Conservation (phyloP, 2,329 filamentous ascomycete genomes). For the Phialophora chinensis region DNA sequence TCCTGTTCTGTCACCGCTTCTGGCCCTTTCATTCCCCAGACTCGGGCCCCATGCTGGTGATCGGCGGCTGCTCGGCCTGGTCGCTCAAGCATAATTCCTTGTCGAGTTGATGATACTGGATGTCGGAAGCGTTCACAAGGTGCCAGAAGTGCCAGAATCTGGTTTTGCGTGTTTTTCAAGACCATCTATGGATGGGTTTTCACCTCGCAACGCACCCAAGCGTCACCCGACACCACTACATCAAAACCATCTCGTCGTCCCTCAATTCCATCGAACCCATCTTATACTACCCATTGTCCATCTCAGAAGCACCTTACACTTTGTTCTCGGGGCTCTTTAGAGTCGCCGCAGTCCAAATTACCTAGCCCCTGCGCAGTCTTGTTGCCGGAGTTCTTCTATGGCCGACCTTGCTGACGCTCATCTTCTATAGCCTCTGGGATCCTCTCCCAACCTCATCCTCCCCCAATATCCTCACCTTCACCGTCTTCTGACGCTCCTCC, state of each 20-base stretch:
- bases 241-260: conserved; percentile 34
- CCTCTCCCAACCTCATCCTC: conserved; percentile 32
- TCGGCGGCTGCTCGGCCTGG: conserved; percentile 34
- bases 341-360: conserved; percentile 31
- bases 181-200: conserved; percentile 9
- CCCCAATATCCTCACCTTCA: conserved; percentile 30
- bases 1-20: conserved; percentile 5
- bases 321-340: conserved; percentile 20
- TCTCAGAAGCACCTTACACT: conserved; percentile 24
- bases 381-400: conserved; percentile 17
- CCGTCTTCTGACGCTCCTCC: conserved; percentile 70
- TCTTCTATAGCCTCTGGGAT: conserved; percentile 34
- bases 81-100: conserved; percentile 14
- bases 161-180: conserved; percentile 11
- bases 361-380: conserved; percentile 14
- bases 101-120: conserved; percentile 20
- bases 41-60: conserved; percentile 4
- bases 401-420: conserved; percentile 40
- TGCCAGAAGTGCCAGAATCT: background rate
- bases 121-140: conserved; percentile 1
- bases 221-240: conserved; percentile 19
- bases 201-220: conserved; percentile 6
- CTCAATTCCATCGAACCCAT: conserved; percentile 34
- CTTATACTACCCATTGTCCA: conserved; percentile 32
- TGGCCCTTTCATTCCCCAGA: conserved; percentile 8